phyloP scores from a whole-genome alignment of 1,284 basidiomycete genomes.

The Rhodotorula sp. region DNA sequence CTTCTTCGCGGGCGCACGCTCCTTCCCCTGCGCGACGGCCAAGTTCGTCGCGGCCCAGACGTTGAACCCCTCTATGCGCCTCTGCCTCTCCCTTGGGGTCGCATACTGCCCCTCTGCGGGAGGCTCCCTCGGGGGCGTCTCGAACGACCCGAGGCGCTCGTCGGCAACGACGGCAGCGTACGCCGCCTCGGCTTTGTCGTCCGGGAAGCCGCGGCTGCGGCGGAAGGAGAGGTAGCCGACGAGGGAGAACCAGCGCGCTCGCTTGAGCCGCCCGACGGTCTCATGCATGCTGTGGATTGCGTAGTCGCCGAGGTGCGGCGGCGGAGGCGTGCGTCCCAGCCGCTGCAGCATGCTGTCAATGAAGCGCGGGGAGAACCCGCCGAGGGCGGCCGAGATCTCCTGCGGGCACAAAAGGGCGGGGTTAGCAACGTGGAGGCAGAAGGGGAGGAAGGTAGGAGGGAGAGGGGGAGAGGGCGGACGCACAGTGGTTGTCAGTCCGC shows the following conservation, averaged over 20 bases:
- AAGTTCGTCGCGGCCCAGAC: background rate
- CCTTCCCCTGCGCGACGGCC: background rate
- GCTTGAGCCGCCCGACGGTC: slow-evolving; percentile 73
- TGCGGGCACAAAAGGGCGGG: slow-evolving; percentile 46
- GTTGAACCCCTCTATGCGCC: background rate
- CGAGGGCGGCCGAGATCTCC: slow-evolving; percentile 67
- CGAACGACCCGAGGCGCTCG: slow-evolving; percentile 4
- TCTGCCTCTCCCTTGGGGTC: background rate
- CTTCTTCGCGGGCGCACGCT: background rate
- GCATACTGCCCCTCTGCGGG: slow-evolving; percentile 5
- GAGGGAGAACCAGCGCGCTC: slow-evolving; percentile 71
- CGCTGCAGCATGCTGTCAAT: slow-evolving; percentile 72
- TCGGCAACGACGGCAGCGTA: background rate
- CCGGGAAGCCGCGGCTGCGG: slow-evolving; percentile 23
- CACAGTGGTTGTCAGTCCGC: slow-evolving; percentile 71
- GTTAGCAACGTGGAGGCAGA: background rate
- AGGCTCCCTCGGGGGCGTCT: background rate
- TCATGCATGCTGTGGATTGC: slow-evolving; percentile 69
- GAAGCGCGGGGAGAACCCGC: slow-evolving; percentile 72
- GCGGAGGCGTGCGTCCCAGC: slow-evolving; percentile 64
- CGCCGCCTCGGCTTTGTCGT: slow-evolving; percentile 3
- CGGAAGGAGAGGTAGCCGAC: slow-evolving; percentile 40
- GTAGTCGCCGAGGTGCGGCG: slow-evolving; percentile 68
- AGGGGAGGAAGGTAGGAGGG: background rate
- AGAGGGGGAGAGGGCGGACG: slow-evolving; percentile 33